Base-by-base conservation (phyloP, 106 monocot species). In the Narthecium ossifragum region DNA sequence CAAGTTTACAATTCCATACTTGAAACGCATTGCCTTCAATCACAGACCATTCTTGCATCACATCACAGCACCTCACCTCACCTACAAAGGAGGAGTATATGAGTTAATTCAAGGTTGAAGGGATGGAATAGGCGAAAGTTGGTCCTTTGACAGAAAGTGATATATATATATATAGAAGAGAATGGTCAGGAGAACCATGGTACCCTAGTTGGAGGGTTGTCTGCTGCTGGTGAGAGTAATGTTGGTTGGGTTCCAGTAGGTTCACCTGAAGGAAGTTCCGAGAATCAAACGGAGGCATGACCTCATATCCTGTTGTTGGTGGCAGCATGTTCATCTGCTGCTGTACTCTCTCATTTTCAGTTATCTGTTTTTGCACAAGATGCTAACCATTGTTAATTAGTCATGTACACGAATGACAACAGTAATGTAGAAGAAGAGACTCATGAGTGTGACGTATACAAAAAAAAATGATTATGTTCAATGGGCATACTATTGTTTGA, bases 211-310 rank as follows among this genome's bases (percentile, higher is more conserved):
- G n/a, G n/a, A n/a, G n/a, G n/a, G n/a, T n/a, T n/a, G n/a, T n/a
- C n/a, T 78, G 78, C 58, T 77, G 71, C 55, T 62, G 66, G n/a
- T 67, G 72, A 52, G 63, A 51, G 31, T 77, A 77, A n/a, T 69
- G 62, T 60, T 62, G 60, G 57, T 40, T 65, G 28, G 65, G 23
- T 17, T 71, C 71, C 33, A 78, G 13, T 49, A 71, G 24, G 28
- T 43, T 78, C 26, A 57, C 49, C 31, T 71, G 77, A 24, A 72
- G 37, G 39, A 71, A 71, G 66, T 71, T 78, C 25, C 61, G 60
- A 0, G 77, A 66, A 67, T 78, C 77, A 30, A 61, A 71, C n/a
- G 60, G 51, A 50, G 77, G 48, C 61, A 71, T 71, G 34, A 31
- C 39, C 12, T 71, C 71, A 34, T 67, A 78, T 20, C 62, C 71